Conservation (phyloP, 2,329 filamentous ascomycete species). For the Zasmidium angulare region DNA sequence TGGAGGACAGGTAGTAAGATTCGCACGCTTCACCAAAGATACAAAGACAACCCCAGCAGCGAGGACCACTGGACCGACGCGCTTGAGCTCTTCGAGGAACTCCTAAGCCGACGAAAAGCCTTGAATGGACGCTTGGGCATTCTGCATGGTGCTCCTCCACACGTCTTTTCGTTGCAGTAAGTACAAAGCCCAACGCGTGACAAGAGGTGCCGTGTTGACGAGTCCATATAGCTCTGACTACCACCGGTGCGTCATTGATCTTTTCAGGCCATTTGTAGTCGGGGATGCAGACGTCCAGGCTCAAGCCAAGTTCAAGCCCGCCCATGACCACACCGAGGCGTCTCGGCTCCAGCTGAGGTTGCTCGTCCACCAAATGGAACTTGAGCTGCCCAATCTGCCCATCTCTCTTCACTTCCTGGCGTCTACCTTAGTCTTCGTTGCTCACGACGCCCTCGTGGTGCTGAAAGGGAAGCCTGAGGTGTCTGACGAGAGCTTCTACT, state of each 20-base stretch:
- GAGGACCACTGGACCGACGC: conserved; percentile 6
- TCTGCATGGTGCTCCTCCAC: conserved; percentile 9
- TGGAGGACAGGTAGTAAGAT: conserved; percentile 8
- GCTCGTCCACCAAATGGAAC: conserved; percentile 11
- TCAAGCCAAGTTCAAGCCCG: neutral
- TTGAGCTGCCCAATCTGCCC: conserved; percentile 4
- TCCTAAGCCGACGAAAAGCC: conserved; percentile 1
- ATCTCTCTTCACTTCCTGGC: conserved; percentile 3
- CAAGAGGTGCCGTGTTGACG: no score
- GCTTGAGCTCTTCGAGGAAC: neutral
- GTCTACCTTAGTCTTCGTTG: conserved; percentile 3
- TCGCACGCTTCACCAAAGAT: neutral
- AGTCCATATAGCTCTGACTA: conserved; percentile 8
- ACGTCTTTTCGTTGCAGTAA: conserved; percentile 13
- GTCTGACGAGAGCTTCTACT: conserved; percentile 13
- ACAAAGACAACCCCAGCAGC: neutral
- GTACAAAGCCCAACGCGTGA: neutral
- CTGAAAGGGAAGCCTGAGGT: neutral
- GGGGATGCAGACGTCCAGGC: neutral
- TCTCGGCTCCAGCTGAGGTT: conserved; percentile 5
- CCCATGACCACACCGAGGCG: neutral
- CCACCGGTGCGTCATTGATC: conserved; percentile 11
- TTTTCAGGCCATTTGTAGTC: conserved; percentile 9
- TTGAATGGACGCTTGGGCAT: conserved; percentile 6
- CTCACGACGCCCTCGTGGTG: conserved; percentile 4